Conservation (phyloP, 441 rosid species). For the Bocquillonia castaneifolia region DNA sequence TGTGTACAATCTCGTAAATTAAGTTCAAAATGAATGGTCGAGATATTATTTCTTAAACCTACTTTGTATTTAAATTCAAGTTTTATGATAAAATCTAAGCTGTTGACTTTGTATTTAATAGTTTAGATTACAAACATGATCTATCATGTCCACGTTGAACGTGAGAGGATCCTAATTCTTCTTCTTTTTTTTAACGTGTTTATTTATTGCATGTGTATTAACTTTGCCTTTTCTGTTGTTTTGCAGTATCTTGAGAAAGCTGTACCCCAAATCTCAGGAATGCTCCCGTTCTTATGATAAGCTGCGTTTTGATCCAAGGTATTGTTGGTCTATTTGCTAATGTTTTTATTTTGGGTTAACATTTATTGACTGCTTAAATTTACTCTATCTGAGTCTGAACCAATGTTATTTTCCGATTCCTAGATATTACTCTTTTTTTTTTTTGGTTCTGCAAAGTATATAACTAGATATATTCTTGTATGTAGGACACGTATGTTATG, state of each 20-base stretch:
- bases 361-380: background rate
- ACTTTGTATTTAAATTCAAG: no score
- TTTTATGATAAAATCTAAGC: no score
- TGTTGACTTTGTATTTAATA: no score
- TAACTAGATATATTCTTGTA: background rate
- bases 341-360: background rate
- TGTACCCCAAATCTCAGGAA: constrained; percentile 59
- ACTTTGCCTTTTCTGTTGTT: constrained; percentile 18
- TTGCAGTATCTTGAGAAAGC: constrained; percentile 79
- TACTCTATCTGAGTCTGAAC: background rate
- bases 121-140: no score
- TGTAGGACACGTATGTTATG: background rate
- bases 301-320: constrained; percentile 90
- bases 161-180: no score
- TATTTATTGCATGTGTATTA: constrained; percentile 1
- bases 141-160: no score
- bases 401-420: background rate
- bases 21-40: no score
- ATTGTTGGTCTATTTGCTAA: background rate
- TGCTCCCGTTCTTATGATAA: constrained; percentile 96
- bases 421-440: background rate
- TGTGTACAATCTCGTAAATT: no score
- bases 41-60: no score
- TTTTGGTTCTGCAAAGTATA: no score
- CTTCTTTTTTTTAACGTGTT: no score